A percentile compares a stretch with the other conserved stretches of the same genome.
These are phyloP conservation scores for Xylaria sp. DNA, from an alignment of 2,329 filamentous ascomycete genomes.

Conservation along the genomic window DNA sequence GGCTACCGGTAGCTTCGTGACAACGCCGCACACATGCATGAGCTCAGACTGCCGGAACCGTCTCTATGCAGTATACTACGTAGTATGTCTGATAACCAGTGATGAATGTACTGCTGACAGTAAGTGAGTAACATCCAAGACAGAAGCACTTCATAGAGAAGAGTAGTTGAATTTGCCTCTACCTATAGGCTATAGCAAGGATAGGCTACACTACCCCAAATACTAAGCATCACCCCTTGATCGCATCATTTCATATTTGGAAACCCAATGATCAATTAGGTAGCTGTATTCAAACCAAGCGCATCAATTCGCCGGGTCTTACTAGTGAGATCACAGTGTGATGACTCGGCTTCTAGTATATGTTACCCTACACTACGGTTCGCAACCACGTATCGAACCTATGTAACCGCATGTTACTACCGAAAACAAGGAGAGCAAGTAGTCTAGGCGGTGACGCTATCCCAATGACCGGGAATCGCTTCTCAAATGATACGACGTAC, in stretches of 20 bases:
- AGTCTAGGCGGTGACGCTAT: neutral
- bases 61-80: no score
- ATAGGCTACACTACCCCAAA: neutral
- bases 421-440: conserved; percentile 4
- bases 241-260: conserved; percentile 25
- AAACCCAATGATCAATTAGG: conserved; percentile 21
- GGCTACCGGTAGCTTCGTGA: neutral
- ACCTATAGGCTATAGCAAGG: neutral
- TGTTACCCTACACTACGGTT: neutral
- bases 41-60: no score
- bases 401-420: neutral
- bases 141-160: neutral
- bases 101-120: no score
- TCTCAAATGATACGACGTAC: conserved; percentile 7
- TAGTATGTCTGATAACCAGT: no score
- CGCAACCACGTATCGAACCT: neutral
- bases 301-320: conserved; percentile 5
- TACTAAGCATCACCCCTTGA: neutral
- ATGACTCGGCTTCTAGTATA: neutral
- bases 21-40: conserved; percentile 6
- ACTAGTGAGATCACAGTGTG: conserved; percentile 7
- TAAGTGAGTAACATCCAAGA: neutral
- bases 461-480: neutral
- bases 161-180: neutral
- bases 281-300: conserved; percentile 9